A percentile compares a stretch with the other conserved stretches of the same genome.
Evolutionary conservation across 2,329 filamentous ascomycete genomes (phyloP).

Genomic region (Botrytis sinoallii): DNA sequence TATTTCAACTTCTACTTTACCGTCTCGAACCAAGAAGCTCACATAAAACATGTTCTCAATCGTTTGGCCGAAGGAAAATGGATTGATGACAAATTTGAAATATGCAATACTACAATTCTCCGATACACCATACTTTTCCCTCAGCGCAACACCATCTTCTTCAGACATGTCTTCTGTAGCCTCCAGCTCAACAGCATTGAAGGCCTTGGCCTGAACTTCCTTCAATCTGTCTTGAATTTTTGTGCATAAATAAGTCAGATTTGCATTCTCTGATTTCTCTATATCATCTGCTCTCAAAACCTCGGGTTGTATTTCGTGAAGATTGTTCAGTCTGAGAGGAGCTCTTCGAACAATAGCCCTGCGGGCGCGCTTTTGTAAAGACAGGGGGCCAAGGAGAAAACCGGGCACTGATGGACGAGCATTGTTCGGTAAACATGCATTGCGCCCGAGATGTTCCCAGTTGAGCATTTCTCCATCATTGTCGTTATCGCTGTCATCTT

Average conservation of each 20-base stretch:
- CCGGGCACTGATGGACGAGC: slow-evolving; percentile 73
- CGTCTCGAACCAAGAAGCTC: slow-evolving; percentile 89
- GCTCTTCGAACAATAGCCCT: slow-evolving; percentile 68
- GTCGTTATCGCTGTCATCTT: slow-evolving; percentile 61
- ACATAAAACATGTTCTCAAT: slow-evolving; percentile 97
- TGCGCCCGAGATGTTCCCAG: slow-evolving; percentile 79
- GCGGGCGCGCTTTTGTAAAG: slow-evolving; percentile 79
- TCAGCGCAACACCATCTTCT: slow-evolving; percentile 48
- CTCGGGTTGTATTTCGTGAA: slow-evolving; percentile 71
- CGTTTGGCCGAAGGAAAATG: slow-evolving; percentile 85
- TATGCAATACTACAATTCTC: slow-evolving; percentile 70
- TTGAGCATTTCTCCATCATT: slow-evolving; percentile 76
- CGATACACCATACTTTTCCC: slow-evolving; percentile 64
- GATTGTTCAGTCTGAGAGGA: slow-evolving; percentile 60
- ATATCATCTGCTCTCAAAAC: slow-evolving; percentile 74
- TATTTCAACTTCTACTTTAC: slow-evolving; percentile 67
- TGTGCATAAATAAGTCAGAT: slow-evolving; percentile 74
- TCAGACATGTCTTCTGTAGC: slow-evolving; percentile 48
- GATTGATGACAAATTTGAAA: slow-evolving; percentile 87
- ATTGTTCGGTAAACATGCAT: slow-evolving; percentile 71
- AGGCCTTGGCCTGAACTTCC: slow-evolving; percentile 46
- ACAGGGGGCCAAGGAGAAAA: slow-evolving; percentile 85
- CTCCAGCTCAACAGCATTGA: slow-evolving; percentile 44
- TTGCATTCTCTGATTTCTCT: slow-evolving; percentile 69
- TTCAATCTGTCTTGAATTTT: slow-evolving; percentile 65